Conservation (phyloP, 805 yeast genomes). For the Starmerella khaoyaiensis region DNA sequence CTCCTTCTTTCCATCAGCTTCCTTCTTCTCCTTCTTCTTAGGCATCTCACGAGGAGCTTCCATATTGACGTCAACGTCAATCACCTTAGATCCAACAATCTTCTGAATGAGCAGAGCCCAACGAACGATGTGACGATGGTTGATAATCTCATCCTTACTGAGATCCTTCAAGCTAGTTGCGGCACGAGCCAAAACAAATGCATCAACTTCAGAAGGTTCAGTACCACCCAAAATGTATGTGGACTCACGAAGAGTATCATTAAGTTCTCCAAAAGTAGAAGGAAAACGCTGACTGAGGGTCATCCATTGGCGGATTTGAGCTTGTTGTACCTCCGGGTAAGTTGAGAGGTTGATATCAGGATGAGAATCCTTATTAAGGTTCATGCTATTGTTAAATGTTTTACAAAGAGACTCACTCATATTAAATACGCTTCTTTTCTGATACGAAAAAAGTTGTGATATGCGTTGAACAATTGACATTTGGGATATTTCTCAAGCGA, state of each 20-base stretch:
- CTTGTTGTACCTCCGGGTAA: slow-evolving; percentile 40
- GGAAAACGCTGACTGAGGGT: slow-evolving; percentile 57
- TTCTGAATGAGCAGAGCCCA: slow-evolving; percentile 86
- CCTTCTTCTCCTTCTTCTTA: slow-evolving; percentile 29
- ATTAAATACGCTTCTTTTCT: neutral
- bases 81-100: slow-evolving; percentile 32
- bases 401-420: slow-evolving; percentile 21
- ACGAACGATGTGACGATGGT: slow-evolving; percentile 73
- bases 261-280: slow-evolving; percentile 41
- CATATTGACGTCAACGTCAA: slow-evolving; percentile 45
- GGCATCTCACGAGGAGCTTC: slow-evolving; percentile 60
- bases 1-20: slow-evolving; percentile 5
- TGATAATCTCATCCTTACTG: slow-evolving; percentile 44
- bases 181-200: slow-evolving; percentile 51
- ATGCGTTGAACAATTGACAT: too few relatives aligned
- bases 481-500: too few relatives aligned
- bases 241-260: slow-evolving; percentile 50
- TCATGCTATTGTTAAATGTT: slow-evolving; percentile 23
- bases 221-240: slow-evolving; percentile 60
- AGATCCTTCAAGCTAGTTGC: slow-evolving; percentile 48
- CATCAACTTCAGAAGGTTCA: slow-evolving; percentile 55
- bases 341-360: slow-evolving; percentile 17
- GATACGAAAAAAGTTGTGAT: too few relatives aligned
- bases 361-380: slow-evolving; percentile 18
- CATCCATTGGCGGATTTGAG: slow-evolving; percentile 65